These are phyloP conservation scores for Linnemannia zychae DNA, from an alignment of 192 early-diverging fungal species.

Conservation along the genomic window DNA sequence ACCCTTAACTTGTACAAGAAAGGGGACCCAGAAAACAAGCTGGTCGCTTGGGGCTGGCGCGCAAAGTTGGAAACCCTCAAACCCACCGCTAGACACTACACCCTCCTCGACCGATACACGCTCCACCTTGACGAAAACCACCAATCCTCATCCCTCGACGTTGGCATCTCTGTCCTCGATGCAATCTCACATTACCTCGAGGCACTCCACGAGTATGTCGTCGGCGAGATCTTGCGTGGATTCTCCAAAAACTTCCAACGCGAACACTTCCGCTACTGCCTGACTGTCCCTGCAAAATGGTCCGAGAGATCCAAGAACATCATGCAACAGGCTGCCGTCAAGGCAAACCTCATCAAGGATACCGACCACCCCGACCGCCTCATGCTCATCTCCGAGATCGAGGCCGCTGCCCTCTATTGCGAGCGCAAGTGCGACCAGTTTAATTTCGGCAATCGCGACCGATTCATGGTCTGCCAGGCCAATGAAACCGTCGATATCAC, in stretches of 20 bases:
- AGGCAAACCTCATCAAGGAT: constrained; percentile 43
- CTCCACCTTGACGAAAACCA: constrained; percentile 59
- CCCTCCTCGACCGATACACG: constrained; percentile 61
- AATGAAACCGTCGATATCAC: constrained; percentile 65
- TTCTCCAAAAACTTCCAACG: constrained; percentile 57
- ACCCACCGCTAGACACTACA: constrained; percentile 28
- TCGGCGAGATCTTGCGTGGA: constrained; percentile 52
- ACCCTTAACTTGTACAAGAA: constrained; percentile 25
- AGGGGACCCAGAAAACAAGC: constrained; percentile 16
- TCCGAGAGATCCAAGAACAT: constrained; percentile 46
- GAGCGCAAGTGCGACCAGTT: constrained; percentile 57
- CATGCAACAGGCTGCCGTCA: constrained; percentile 54
- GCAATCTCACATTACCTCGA: constrained; percentile 57
- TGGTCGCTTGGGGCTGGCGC: constrained; percentile 28
- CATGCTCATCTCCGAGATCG: constrained; percentile 55
- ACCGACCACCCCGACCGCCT: constrained; percentile 52
- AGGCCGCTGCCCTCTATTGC: constrained; percentile 60
- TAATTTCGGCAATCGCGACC: constrained; percentile 38
- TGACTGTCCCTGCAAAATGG: constrained; percentile 12
- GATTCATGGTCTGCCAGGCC: constrained; percentile 62
- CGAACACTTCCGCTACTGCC: constrained; percentile 45
- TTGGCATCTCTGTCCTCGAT: constrained; percentile 56
- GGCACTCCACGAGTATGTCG: constrained; percentile 49
- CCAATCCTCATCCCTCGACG: constrained; percentile 42
- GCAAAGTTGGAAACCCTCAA: constrained; percentile 43